Evolutionary conservation across 2,329 filamentous ascomycete genomes (phyloP).

Genomic region (Aureobasidium sp.): DNA sequence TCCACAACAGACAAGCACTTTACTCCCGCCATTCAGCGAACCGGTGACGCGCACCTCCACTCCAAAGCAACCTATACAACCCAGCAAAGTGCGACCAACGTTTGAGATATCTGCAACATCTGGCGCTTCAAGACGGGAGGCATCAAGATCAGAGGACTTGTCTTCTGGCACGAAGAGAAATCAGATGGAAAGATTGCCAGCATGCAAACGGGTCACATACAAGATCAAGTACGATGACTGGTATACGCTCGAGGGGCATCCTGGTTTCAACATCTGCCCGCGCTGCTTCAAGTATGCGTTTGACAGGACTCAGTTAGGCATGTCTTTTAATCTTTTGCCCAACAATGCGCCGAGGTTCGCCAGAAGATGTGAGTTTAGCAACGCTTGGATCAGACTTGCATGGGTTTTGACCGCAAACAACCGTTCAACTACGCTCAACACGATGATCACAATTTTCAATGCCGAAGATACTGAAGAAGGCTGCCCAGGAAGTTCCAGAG

Average conservation of each 20-base stretch:
- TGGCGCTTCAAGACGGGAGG: conserved; percentile 1
- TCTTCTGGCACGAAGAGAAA: conserved; percentile 24
- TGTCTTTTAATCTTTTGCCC: conserved; percentile 57
- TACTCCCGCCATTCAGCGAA: conserved; percentile 20
- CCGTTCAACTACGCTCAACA: conserved; percentile 55
- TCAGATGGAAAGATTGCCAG: conserved; percentile 42
- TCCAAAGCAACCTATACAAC: conserved; percentile 3
- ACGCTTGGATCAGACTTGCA: conserved; percentile 76
- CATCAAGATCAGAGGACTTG: conserved; percentile 20
- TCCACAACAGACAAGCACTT: conserved; percentile 15
- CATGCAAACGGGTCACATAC: conserved; percentile 61
- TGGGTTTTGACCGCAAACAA: conserved; percentile 75
- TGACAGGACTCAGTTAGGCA: conserved; percentile 58
- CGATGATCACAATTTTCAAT: conserved; percentile 63
- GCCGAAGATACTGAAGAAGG: conserved; percentile 49
- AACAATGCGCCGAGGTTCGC: conserved; percentile 37
- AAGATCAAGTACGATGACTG: conserved; percentile 65
- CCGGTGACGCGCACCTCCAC: conserved; percentile 12
- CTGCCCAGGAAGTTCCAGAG: conserved; percentile 53
- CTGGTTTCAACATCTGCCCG: conserved; percentile 74
- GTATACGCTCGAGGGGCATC: conserved; percentile 66
- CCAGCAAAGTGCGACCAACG: background rate
- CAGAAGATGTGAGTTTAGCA: conserved; percentile 69
- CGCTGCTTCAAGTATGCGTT: conserved; percentile 69
- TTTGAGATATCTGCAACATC: background rate